A percentile compares a stretch with the other conserved stretches of the same genome.
These are phyloP conservation scores for Fusarium concolor DNA, from an alignment of 2,329 filamentous ascomycete genomes.

Conservation along the genomic window DNA sequence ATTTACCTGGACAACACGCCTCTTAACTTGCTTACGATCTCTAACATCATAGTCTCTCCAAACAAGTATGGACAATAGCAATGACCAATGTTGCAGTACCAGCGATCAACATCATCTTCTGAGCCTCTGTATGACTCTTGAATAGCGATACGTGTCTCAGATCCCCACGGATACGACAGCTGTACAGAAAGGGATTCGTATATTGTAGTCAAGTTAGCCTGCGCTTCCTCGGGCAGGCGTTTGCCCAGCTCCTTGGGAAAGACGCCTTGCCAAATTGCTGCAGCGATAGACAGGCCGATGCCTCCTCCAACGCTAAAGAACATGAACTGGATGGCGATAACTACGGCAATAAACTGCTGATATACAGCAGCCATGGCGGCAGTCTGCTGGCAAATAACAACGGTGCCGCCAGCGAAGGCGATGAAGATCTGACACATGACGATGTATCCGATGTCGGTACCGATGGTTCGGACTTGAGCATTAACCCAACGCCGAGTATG, in stretches of 20 bases:
- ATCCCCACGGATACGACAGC: not conserved
- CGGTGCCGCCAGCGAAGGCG: constrained; percentile 3
- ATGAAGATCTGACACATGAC: constrained; percentile 24
- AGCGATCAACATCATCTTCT: constrained; percentile 3
- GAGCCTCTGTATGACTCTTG: constrained; percentile 1
- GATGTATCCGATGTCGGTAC: constrained; percentile 2
- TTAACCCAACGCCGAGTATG: too few species aligned
- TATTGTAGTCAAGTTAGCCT: not conserved
- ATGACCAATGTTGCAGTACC: not conserved
- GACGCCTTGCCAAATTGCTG: not conserved
- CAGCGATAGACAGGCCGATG: not conserved
- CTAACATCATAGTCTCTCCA: not conserved
- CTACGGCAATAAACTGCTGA: not conserved
- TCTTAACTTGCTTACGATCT: constrained; percentile 10
- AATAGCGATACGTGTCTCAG: not conserved
- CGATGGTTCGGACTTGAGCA: constrained; percentile 5
- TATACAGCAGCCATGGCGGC: not conserved
- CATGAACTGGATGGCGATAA: not conserved
- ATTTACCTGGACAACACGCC: not conserved
- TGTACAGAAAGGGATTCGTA: not conserved
- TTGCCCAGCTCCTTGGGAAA: not conserved
- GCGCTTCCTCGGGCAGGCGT: not conserved
- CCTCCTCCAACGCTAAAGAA: not conserved
- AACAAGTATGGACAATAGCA: not conserved
- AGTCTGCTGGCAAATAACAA: not conserved